Percentiles rank a stretch among this genome's conserved stretches.
Evolutionary conservation across 1,284 basidiomycete species (phyloP).

Genomic region (Malassezia pachydermatis): DNA sequence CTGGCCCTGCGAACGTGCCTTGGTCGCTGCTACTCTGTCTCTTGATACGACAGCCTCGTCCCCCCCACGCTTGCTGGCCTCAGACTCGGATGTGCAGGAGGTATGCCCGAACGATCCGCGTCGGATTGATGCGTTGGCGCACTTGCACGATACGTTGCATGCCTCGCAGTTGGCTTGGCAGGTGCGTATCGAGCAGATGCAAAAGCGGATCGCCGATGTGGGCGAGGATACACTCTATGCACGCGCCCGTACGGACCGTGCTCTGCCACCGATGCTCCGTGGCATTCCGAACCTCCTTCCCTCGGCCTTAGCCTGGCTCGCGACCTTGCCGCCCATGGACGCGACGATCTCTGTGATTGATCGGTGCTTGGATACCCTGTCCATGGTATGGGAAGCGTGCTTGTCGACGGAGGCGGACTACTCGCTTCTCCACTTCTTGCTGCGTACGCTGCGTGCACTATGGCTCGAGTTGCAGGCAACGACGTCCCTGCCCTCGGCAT

Average conservation of each 20-base stretch:
- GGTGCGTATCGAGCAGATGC: background rate
- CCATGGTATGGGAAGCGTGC: background rate
- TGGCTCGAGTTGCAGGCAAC: no score
- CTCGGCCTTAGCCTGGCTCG: background rate
- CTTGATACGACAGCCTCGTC: no score
- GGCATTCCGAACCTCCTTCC: constrained; percentile 1
- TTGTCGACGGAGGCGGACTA: constrained; percentile 35
- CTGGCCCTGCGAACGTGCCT: background rate
- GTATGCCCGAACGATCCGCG: background rate
- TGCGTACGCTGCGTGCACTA: constrained; percentile 35
- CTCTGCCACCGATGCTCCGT: background rate
- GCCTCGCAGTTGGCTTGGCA: background rate
- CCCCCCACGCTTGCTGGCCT: background rate
- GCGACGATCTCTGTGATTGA: background rate
- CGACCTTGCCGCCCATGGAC: background rate
- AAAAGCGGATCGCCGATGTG: background rate
- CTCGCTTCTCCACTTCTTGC: constrained; percentile 50
- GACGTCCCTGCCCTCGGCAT: background rate
- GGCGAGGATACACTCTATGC: background rate
- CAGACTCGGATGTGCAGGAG: background rate
- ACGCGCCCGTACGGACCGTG: background rate
- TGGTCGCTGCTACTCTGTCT: no score
- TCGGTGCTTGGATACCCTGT: background rate
- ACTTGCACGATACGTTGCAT: background rate
- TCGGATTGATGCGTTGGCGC: background rate